Evolutionary conservation across 768 basidiomycete genomes (phyloP).

Genomic region (Psilocybe azurescens): DNA sequence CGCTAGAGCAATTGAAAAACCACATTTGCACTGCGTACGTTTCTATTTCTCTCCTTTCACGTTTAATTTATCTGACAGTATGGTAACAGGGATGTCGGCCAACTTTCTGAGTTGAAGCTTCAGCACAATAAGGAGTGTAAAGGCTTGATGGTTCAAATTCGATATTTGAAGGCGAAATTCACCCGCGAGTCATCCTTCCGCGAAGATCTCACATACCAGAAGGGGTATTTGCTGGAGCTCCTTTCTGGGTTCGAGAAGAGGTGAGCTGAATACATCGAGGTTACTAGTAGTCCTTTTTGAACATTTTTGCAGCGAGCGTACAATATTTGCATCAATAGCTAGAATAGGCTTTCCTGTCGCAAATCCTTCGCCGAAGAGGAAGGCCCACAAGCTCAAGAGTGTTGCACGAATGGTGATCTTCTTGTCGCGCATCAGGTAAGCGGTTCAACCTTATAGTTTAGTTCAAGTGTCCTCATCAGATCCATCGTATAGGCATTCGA

Average conservation of each 20-base stretch:
- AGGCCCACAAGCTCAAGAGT: constrained; percentile 55
- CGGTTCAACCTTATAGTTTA: constrained; percentile 8
- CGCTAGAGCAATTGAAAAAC: constrained; percentile 50
- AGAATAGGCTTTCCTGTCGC: constrained; percentile 70
- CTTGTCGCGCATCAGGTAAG: constrained; percentile 67
- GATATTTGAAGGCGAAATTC: constrained; percentile 91
- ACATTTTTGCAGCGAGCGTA: constrained; percentile 34
- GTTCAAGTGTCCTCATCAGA: constrained; percentile 3
- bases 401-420: constrained; percentile 66
- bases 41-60: not conserved
- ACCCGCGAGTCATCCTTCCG: constrained; percentile 85
- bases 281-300: not conserved
- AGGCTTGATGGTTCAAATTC: constrained; percentile 88
- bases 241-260: constrained; percentile 72
- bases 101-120: constrained; percentile 57
- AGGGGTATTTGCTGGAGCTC: constrained; percentile 82
- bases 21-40: constrained; percentile 70
- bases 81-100: constrained; percentile 51
- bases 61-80: not conserved
- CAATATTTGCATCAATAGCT: constrained; percentile 77
- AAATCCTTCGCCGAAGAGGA: constrained; percentile 41
- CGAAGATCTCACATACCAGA: constrained; percentile 81
- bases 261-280: constrained; percentile 42
- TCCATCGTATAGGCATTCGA: constrained; percentile 54
- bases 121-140: constrained; percentile 90